A percentile compares a stretch with the other conserved stretches of the same genome.
phyloP scores from a whole-genome alignment of 75 land plant genomes.

The Pinus albicaulis region DNA sequence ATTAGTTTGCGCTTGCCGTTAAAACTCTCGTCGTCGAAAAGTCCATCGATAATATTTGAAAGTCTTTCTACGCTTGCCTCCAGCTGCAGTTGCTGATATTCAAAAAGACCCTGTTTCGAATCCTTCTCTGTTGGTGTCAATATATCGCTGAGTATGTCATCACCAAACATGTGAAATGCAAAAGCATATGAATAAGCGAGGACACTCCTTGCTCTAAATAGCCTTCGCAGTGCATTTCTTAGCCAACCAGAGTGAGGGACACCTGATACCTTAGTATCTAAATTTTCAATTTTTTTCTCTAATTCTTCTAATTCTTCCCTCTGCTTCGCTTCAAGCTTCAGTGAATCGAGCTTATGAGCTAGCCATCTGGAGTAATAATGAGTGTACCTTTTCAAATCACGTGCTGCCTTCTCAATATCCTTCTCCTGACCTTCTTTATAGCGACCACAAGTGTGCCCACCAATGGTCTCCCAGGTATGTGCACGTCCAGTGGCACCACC shows the following conservation, averaged over 20 bases:
- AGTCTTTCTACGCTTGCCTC: constrained; percentile 35
- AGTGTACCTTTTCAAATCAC: constrained; percentile 71
- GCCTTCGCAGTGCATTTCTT: constrained; percentile 62
- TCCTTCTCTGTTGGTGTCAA: constrained; percentile 29
- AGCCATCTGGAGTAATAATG: constrained; percentile 87
- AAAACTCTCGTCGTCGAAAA: constrained; percentile 21
- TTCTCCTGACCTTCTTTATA: constrained; percentile 61
- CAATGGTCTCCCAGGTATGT: constrained; percentile 69
- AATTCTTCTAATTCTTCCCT: constrained; percentile 50
- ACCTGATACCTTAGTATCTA: constrained; percentile 54
- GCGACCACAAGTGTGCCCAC: constrained; percentile 88
- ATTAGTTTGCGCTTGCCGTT: constrained; percentile 20
- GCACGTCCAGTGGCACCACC: constrained; percentile 82
- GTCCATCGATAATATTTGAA: constrained; percentile 31
- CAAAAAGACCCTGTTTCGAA: constrained; percentile 36
- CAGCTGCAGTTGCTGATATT: constrained; percentile 43
- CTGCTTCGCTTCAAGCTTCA: constrained; percentile 75
- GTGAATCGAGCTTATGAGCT: constrained; percentile 85
- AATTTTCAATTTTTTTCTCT: constrained; percentile 49
- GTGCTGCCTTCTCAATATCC: constrained; percentile 62
- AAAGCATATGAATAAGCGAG: constrained; percentile 86
- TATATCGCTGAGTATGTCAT: too few species aligned
- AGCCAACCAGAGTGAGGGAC: constrained; percentile 87
- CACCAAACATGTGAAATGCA: constrained; percentile 69
- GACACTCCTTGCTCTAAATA: constrained; percentile 80